phyloP scores from a whole-genome alignment of 75 land plant species.

The Chamaecyparis obtusa region DNA sequence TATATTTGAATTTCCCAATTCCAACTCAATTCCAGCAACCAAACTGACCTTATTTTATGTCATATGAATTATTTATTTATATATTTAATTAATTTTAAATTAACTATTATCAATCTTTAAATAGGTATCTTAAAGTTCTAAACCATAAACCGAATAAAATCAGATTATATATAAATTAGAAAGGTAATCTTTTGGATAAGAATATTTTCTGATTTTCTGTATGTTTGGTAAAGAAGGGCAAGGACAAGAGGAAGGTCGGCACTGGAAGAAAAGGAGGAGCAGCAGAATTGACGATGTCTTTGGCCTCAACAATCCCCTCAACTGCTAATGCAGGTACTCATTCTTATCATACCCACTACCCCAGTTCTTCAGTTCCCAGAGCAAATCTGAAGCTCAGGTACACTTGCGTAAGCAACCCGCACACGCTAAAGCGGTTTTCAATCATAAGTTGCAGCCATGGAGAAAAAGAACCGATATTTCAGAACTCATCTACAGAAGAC shows the following conservation, averaged over 20 bases:
- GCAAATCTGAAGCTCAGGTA: neutral
- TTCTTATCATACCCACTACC: neutral
- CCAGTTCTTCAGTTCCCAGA: neutral
- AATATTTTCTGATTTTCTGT: too few relatives aligned
- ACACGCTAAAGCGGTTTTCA: neutral
- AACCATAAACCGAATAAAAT: too few relatives aligned
- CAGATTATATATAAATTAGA: too few relatives aligned
- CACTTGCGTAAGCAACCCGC: too few relatives aligned
- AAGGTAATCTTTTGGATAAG: neutral
- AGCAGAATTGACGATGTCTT: neutral
- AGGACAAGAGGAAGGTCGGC: neutral
- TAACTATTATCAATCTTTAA: too few relatives aligned
- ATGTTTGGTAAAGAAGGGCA: neutral
- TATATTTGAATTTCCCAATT: too few relatives aligned
- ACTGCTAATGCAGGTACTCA: slow-evolving; percentile 12
- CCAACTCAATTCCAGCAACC: too few relatives aligned
- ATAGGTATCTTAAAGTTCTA: too few relatives aligned
- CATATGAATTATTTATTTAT: too few relatives aligned
- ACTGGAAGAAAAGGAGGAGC: neutral
- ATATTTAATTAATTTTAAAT: too few relatives aligned
- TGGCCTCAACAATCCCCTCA: slow-evolving; percentile 5
- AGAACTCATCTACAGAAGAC: slow-evolving; percentile 23
- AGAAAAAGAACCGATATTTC: neutral
- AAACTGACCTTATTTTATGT: too few relatives aligned
- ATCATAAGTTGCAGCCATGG: neutral